Percentiles rank a stretch among this genome's conserved stretches.
Evolutionary conservation across 768 basidiomycete genomes (phyloP).

Genomic region (Tephrocybe sp.): DNA sequence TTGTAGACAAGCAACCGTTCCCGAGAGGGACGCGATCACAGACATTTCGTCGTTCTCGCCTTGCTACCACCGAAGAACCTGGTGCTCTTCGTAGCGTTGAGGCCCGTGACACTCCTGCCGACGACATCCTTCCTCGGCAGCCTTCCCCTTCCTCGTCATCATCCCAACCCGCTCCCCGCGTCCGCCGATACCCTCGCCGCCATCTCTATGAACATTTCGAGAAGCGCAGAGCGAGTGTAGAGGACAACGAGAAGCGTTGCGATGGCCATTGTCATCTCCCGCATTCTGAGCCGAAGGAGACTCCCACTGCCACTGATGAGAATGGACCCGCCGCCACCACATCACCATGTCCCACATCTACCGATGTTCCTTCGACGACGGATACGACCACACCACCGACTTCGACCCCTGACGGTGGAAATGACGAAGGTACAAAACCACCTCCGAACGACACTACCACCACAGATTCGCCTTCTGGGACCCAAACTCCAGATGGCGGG

Average conservation of each 20-base stretch:
- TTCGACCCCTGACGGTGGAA: not conserved
- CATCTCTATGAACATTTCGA: conserved; percentile 26
- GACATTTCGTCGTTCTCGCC: conserved; percentile 26
- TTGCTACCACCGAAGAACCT: conserved; percentile 22
- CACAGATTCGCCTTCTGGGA: not conserved
- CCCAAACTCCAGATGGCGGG: not conserved
- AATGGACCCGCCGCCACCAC: not conserved
- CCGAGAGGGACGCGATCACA: conserved; percentile 22
- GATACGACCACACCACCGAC: no score
- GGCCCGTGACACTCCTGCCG: conserved; percentile 24
- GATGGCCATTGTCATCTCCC: not conserved
- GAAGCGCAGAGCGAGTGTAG: conserved; percentile 19
- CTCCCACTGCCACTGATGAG: not conserved
- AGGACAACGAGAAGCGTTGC: conserved; percentile 9
- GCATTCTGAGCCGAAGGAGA: not conserved
- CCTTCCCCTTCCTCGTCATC: not conserved
- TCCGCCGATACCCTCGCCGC: conserved; percentile 18
- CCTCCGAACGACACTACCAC: not conserved
- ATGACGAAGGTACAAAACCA: not conserved
- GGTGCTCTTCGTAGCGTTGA: conserved; percentile 23
- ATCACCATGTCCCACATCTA: not conserved
- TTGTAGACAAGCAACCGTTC: conserved; percentile 26
- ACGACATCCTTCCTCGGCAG: conserved; percentile 3
- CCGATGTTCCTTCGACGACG: not conserved
- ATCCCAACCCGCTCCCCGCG: not conserved